These are phyloP conservation scores for Bipolaris cookei DNA, from an alignment of 2,329 filamentous ascomycete species.

Conservation along the genomic window DNA sequence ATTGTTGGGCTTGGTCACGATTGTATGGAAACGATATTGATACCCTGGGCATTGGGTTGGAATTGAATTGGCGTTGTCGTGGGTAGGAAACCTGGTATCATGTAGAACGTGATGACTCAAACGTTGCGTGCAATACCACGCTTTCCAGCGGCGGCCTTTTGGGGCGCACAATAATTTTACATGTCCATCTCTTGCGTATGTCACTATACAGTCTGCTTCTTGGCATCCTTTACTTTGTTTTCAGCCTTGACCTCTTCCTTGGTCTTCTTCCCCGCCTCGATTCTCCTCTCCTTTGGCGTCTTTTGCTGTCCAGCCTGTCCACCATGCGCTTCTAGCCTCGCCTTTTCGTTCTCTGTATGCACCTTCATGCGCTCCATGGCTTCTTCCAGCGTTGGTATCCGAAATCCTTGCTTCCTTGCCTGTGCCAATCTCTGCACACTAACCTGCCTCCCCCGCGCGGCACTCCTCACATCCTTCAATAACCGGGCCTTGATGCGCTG, in stretches of 20 bases:
- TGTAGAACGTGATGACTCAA: not conserved
- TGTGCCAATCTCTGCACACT: slow-evolving; percentile 38
- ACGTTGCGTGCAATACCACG: not conserved
- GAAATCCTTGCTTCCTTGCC: slow-evolving; percentile 35
- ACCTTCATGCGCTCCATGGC: slow-evolving; percentile 39
- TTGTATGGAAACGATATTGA: slow-evolving; percentile 5
- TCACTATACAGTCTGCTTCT: slow-evolving; percentile 28
- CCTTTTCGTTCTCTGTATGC: slow-evolving; percentile 28
- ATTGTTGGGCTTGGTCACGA: not conserved
- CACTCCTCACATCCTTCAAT: slow-evolving; percentile 63
- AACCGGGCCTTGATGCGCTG: slow-evolving; percentile 62
- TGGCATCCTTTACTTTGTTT: slow-evolving; percentile 31
- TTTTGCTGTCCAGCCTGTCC: slow-evolving; percentile 37
- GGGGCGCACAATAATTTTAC: slow-evolving; percentile 4
- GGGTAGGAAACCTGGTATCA: not conserved
- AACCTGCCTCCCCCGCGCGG: slow-evolving; percentile 41
- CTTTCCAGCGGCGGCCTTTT: not conserved
- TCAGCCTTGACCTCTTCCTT: slow-evolving; percentile 34
- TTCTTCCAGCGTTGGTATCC: slow-evolving; percentile 40
- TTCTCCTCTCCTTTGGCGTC: slow-evolving; percentile 36
- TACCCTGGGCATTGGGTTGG: slow-evolving; percentile 5
- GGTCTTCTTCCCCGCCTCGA: slow-evolving; percentile 32
- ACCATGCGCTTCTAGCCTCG: slow-evolving; percentile 29
- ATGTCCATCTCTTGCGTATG: not conserved
- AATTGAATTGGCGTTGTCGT: slow-evolving; percentile 3